Conservation (phyloP, 192 early-diverging fungal genomes). For the Cetraspora pellucida region DNA sequence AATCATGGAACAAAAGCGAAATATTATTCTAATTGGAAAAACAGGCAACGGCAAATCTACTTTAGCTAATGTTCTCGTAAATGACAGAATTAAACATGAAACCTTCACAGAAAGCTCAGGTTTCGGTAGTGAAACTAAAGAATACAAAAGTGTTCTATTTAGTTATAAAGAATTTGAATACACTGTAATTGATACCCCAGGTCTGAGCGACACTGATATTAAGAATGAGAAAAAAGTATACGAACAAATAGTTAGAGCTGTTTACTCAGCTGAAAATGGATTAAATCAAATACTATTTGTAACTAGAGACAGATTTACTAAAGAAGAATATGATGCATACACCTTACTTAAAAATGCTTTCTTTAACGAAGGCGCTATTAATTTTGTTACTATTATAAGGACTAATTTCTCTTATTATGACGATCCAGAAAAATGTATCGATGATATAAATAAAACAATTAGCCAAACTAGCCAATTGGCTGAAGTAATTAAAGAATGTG, state of each 20-base stretch:
- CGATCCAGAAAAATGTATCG: not conserved
- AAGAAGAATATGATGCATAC: not conserved
- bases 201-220: no score
- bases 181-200: no score
- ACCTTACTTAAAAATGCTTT: not conserved
- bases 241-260: not conserved
- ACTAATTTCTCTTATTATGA: constrained; percentile 10
- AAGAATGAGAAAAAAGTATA: no score
- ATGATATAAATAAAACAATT: not conserved
- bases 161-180: no score
- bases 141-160: no score
- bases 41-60: not conserved
- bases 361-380: not conserved
- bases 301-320: not conserved
- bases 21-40: not conserved
- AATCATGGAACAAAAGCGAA: no score
- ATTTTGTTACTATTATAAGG: not conserved
- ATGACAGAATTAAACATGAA: not conserved
- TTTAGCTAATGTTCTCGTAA: no score
- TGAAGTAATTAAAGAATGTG: no score
- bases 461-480: no score
- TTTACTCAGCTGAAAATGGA: not conserved
- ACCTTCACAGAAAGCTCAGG: no score
- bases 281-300: constrained; percentile 15
- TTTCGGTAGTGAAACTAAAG: no score